These are phyloP conservation scores for Pelargonium myrrhifolium DNA, from an alignment of 441 rosid species.

Conservation along the genomic window DNA sequence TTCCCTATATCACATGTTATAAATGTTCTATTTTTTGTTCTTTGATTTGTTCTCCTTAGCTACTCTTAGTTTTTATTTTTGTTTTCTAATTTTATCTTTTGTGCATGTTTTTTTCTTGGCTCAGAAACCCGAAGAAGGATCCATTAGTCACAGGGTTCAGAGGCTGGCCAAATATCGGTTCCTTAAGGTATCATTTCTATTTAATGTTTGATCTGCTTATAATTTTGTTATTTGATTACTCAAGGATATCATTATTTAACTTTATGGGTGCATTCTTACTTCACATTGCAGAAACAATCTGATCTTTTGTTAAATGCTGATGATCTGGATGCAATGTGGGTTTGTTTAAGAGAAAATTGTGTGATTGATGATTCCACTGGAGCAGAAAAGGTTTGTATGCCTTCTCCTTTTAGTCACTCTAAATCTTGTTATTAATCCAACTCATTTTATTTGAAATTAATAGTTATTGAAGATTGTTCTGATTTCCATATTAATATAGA, in stretches of 20 bases:
- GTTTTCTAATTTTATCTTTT: not conserved
- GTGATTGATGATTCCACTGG: slow-evolving; percentile 97
- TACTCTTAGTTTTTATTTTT: not conserved
- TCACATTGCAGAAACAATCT: slow-evolving; percentile 77
- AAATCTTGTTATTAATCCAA: not conserved
- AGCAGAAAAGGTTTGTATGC: slow-evolving; percentile 73
- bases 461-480: not conserved
- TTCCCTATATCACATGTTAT: too few species aligned
- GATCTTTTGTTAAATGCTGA: slow-evolving; percentile 91
- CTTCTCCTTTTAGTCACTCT: slow-evolving; percentile 3
- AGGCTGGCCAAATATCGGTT: slow-evolving; percentile 89
- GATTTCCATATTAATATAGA: not conserved
- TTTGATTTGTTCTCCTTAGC: not conserved
- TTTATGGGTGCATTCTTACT: slow-evolving; percentile 10
- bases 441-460: not conserved
- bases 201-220: slow-evolving; percentile 1
- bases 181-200: slow-evolving; percentile 46
- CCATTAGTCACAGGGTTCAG: slow-evolving; percentile 90
- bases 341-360: slow-evolving; percentile 94
- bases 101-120: slow-evolving; percentile 20
- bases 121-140: slow-evolving; percentile 98
- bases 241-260: slow-evolving; percentile 14
- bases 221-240: slow-evolving; percentile 5
- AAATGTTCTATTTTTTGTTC: not conserved
- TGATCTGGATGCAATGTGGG: slow-evolving; percentile 99